A percentile compares a stretch with the other conserved stretches of the same genome.
Conservation (phyloP, 352 stramenopile genomes). For the Pythium myriotylum region DNA sequence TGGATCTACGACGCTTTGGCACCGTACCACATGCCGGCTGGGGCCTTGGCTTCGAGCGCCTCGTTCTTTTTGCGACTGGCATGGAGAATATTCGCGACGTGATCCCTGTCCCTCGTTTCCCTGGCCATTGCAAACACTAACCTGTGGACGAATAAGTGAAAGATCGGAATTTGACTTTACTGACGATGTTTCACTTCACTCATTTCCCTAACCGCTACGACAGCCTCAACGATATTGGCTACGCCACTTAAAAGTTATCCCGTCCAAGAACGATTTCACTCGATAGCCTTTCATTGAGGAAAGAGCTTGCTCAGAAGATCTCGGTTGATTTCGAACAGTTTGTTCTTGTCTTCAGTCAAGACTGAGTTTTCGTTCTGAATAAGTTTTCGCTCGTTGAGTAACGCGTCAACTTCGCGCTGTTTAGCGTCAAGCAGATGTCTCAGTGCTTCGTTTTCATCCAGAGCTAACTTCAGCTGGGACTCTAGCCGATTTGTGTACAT, state of each 20-base stretch:
- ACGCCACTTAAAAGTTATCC: no score
- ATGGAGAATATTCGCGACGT: slow-evolving; percentile 99
- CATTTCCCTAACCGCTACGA: background rate
- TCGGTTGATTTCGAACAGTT: slow-evolving; percentile 79
- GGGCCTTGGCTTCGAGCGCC: slow-evolving; percentile 97
- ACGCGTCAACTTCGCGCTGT: slow-evolving; percentile 52
- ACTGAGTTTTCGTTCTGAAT: slow-evolving; percentile 73
- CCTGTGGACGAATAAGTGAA: background rate
- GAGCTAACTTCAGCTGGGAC: slow-evolving; percentile 63
- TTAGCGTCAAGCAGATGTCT: slow-evolving; percentile 53
- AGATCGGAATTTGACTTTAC: slow-evolving; percentile 1
- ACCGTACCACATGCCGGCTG: slow-evolving; percentile 97
- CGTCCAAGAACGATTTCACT: background rate
- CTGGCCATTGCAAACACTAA: slow-evolving; percentile 89
- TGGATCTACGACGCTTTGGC: slow-evolving; percentile 96
- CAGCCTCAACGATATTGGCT: background rate
- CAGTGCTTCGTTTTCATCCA: slow-evolving; percentile 67
- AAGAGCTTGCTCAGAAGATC: slow-evolving; percentile 69
- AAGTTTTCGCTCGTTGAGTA: slow-evolving; percentile 58
- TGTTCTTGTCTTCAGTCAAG: slow-evolving; percentile 75
- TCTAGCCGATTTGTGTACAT: slow-evolving; percentile 79
- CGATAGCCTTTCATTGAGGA: slow-evolving; percentile 42
- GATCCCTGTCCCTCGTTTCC: slow-evolving; percentile 96
- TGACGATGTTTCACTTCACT: background rate
- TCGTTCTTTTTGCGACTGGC: slow-evolving; percentile 97